Conservation (phyloP, 2,329 filamentous ascomycete species). For the Ascochyta koolunga region DNA sequence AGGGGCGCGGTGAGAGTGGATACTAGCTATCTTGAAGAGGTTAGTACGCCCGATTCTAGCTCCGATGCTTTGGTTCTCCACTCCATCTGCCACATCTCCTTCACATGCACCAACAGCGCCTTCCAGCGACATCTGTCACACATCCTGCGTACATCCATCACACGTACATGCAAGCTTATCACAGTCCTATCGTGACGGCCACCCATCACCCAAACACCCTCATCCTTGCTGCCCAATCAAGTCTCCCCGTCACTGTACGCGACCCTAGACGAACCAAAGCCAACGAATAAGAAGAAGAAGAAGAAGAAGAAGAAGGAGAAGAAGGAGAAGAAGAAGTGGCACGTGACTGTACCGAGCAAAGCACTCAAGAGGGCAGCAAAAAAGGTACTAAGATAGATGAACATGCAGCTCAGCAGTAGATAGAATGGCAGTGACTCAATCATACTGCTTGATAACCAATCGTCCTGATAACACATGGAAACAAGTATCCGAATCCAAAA, state of each 20-base stretch:
- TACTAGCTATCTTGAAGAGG: neutral
- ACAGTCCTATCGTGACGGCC: too few species aligned
- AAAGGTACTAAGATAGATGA: neutral
- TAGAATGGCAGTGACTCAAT: neutral
- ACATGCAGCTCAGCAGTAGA: neutral
- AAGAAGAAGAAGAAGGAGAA: too few species aligned
- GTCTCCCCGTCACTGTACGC: too few species aligned
- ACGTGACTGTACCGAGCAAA: too few species aligned
- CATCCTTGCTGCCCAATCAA: too few species aligned
- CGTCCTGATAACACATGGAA: neutral
- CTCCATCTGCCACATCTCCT: neutral
- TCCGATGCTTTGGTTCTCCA: conserved; percentile 2
- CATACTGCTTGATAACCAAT: neutral
- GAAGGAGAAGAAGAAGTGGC: too few species aligned
- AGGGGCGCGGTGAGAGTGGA: conserved; percentile 13
- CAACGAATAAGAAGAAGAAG: too few species aligned
- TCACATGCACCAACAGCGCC: neutral
- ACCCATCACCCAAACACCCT: too few species aligned
- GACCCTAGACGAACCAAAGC: too few species aligned
- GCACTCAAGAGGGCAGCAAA: too few species aligned
- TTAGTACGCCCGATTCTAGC: conserved; percentile 10
- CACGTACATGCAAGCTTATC: too few species aligned
- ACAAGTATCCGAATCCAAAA: neutral
- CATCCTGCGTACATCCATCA: neutral
- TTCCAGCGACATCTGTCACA: too few species aligned